These are phyloP conservation scores for Salvia hispanica DNA, from an alignment of 257 asterid genomes.

Conservation along the genomic window DNA sequence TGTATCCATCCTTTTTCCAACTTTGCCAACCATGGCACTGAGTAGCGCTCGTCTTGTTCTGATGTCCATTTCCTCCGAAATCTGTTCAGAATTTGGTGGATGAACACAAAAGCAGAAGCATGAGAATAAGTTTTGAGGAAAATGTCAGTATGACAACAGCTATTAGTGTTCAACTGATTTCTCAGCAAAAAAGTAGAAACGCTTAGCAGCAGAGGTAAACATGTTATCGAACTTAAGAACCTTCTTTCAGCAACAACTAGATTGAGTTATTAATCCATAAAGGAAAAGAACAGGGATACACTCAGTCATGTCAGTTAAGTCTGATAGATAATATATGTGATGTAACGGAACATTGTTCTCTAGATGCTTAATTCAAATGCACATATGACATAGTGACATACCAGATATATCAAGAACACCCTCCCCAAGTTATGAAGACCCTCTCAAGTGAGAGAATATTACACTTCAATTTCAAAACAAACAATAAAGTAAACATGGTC, in stretches of 20 bases:
- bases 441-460: too few species aligned
- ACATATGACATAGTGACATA: too few species aligned
- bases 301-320: background rate
- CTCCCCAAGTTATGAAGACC: too few species aligned
- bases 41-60: slow-evolving; percentile 91
- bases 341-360: too few species aligned
- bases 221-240: slow-evolving; percentile 9
- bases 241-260: slow-evolving; percentile 17
- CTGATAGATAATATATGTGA: background rate
- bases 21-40: slow-evolving; percentile 94
- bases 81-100: slow-evolving; percentile 52
- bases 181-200: slow-evolving; percentile 17
- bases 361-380: too few species aligned
- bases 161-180: slow-evolving; percentile 12
- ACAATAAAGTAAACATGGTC: too few species aligned
- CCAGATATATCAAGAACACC: too few species aligned
- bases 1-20: slow-evolving; percentile 95
- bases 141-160: background rate
- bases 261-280: slow-evolving; percentile 21
- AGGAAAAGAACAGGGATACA: slow-evolving; percentile 9
- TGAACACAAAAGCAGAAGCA: slow-evolving; percentile 28
- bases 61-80: slow-evolving; percentile 87
- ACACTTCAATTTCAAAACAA: too few species aligned
- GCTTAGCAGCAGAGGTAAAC: slow-evolving; percentile 11
- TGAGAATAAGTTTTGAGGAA: slow-evolving; percentile 10